These are phyloP conservation scores for Acorus gramineus DNA, from an alignment of 106 monocot genomes.

Conservation along the genomic window DNA sequence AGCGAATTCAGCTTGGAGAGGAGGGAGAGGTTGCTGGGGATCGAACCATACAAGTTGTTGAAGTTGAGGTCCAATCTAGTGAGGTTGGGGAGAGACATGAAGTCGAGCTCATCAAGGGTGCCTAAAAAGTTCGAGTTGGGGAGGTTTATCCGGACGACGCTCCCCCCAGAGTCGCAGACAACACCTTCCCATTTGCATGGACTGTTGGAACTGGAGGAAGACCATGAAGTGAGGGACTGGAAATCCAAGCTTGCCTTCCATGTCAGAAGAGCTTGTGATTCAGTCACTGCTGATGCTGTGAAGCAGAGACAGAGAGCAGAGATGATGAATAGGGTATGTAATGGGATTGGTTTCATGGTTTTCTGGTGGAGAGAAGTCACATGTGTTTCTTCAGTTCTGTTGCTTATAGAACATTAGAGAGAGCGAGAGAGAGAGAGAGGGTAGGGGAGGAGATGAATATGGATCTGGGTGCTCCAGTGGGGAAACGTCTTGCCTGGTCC, in stretches of 20 bases:
- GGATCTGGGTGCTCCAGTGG: too few relatives aligned
- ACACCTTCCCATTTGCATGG: conserved; percentile 48
- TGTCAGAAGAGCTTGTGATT: conserved; percentile 36
- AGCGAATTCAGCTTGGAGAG: conserved; percentile 2
- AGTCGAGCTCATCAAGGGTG: conserved; percentile 6
- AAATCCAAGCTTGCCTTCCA: conserved; percentile 40
- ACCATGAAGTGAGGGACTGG: conserved; percentile 33
- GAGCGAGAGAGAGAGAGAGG: too few relatives aligned
- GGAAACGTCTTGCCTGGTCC: too few relatives aligned
- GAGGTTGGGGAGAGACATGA: conserved; percentile 3
- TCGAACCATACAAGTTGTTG: conserved; percentile 4
- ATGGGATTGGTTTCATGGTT: too few relatives aligned
- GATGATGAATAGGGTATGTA: conserved; percentile 5
- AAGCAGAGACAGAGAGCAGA: not conserved
- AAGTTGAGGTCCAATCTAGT: not conserved
- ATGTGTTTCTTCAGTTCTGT: too few relatives aligned
- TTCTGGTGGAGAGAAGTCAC: too few relatives aligned
- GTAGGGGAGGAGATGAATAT: too few relatives aligned
- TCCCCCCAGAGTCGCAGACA: conserved; percentile 32
- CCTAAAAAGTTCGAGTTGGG: not conserved
- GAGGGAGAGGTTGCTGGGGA: not conserved
- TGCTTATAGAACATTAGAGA: too few relatives aligned
- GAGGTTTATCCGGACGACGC: conserved; percentile 21
- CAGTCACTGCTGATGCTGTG: conserved; percentile 5
- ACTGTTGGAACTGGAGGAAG: conserved; percentile 6